A percentile compares a stretch with the other conserved stretches of the same genome.
Evolutionary conservation across 1,139 yeast genomes (phyloP).

Genomic region (Suhomyces bolitotheri): DNA sequence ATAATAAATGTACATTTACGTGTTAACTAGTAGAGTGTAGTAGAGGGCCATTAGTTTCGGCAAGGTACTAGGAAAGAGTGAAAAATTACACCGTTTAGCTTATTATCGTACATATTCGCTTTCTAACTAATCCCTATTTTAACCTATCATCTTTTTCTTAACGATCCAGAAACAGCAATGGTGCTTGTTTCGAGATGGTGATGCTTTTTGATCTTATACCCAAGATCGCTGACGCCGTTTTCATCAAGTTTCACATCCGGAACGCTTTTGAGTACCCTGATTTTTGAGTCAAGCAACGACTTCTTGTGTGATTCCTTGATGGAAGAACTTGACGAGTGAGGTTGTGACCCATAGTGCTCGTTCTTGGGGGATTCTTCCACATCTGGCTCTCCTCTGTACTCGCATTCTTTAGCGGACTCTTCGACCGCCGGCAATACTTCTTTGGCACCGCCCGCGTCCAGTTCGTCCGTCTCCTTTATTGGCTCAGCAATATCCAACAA

Average conservation of each 20-base stretch:
- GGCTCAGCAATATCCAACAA: conserved; percentile 17
- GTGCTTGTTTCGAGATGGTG: conserved; percentile 46
- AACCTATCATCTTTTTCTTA: conserved; percentile 19
- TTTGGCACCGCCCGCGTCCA: conserved; percentile 5
- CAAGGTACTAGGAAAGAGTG: too few relatives aligned
- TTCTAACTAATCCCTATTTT: too few relatives aligned
- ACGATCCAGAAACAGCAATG: conserved; percentile 31
- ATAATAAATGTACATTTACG: conserved; percentile 14
- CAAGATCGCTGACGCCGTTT: conserved; percentile 44
- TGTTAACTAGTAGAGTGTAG: conserved; percentile 1
- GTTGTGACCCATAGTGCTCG: background rate
- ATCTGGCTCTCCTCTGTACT: background rate
- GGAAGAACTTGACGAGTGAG: conserved; percentile 6
- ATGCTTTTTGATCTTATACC: conserved; percentile 46
- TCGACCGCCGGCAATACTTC: conserved; percentile 24
- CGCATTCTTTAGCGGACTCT: conserved; percentile 17
- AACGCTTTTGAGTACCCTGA: conserved; percentile 9
- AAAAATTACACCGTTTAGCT: too few relatives aligned
- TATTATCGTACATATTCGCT: too few relatives aligned
- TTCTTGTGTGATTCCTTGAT: conserved; percentile 5
- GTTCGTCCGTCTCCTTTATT: conserved; percentile 3
- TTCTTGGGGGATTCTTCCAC: background rate
- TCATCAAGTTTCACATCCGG: conserved; percentile 28
- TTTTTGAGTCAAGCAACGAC: conserved; percentile 4
- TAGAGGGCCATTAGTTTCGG: too few relatives aligned